Base-by-base conservation (phyloP, 345 rosid species). In the Toxicodendron radicans region DNA sequence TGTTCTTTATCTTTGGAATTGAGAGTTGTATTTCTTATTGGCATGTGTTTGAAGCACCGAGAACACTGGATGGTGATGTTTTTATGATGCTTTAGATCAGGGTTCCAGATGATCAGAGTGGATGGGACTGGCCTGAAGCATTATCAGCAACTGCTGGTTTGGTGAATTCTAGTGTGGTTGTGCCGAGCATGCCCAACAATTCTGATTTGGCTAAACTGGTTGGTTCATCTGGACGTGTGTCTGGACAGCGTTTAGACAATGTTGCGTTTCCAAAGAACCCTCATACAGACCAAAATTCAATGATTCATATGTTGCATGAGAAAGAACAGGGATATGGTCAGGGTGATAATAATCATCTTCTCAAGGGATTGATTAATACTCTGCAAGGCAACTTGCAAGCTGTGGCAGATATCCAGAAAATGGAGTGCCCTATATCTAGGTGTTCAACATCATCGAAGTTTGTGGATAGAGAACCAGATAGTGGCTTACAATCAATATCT, bases 1-100 rank as follows among this genome's bases (percentile, higher is more conserved):
- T 18, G 53, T 74, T 71, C 41, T 72, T 68, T 24, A 35, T 72
- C 62, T 73, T 79, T 78, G 83, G 81, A 48, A 72, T 85, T 83
- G 85, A 86, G 80, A 85, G 80, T 73, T 78, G 73, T 76, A 63
- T 85, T 82, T 85, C 83, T 83, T 80, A 79, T 80, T 83, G 87
- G 83, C 83, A 85, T 85, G 86, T 85, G 72, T 80, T 82, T 85
- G 91, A 83, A 85, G 91, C 87, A 83, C 80, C 83, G 76, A 83
- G 85, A 87, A 82, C 86, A 66, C 86, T 83, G 87, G 91, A 82
- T 87, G 89, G 91, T 87, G 87, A 87, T 79, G 86, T 85, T 87
- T 87, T 83, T 85, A 62, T 87, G 91, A 82, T 87, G 86, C 81
- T 87, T 85, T 87, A 87, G 91, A 83, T 85, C 70, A 85, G 88